Conservation (phyloP, 192 early-diverging fungal species). For the Coemansia sp. region DNA sequence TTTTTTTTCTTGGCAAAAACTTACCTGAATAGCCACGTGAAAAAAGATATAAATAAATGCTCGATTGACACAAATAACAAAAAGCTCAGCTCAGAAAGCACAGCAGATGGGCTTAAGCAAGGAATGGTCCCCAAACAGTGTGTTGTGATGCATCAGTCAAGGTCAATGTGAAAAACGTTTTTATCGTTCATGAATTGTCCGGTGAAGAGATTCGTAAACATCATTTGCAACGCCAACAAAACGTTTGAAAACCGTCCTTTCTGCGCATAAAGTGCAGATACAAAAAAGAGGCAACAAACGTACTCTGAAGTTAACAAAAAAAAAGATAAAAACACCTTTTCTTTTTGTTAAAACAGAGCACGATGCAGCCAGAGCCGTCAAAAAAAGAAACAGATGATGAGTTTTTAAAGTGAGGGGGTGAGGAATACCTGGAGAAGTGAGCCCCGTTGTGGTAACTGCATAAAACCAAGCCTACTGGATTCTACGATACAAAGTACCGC, state of each 20-base stretch:
- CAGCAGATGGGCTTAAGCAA: background rate
- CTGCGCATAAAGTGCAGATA: background rate
- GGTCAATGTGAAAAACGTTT: slow-evolving; percentile 32
- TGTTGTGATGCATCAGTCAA: slow-evolving; percentile 34
- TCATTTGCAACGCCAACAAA: slow-evolving; percentile 31
- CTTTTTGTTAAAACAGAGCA: background rate
- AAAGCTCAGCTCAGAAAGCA: too few species aligned
- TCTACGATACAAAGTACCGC: background rate
- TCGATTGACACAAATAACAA: too few species aligned
- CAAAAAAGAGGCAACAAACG: background rate
- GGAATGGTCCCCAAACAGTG: background rate
- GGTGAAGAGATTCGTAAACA: slow-evolving; percentile 59
- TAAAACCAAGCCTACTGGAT: background rate
- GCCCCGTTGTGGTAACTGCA: slow-evolving; percentile 57
- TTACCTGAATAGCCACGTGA: too few species aligned
- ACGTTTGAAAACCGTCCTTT: slow-evolving; percentile 29
- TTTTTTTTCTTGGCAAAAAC: too few species aligned
- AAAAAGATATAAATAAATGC: too few species aligned
- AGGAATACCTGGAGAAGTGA: slow-evolving; percentile 58
- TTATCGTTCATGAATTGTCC: slow-evolving; percentile 45
- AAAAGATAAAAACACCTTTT: background rate
- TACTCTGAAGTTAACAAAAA: background rate
- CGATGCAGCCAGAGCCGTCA: background rate
- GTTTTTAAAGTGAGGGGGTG: slow-evolving; percentile 13
- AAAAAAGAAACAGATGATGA: background rate